Evolutionary conservation across 1,284 basidiomycete genomes (phyloP).

Genomic region (Mycocalia duriaeana): DNA sequence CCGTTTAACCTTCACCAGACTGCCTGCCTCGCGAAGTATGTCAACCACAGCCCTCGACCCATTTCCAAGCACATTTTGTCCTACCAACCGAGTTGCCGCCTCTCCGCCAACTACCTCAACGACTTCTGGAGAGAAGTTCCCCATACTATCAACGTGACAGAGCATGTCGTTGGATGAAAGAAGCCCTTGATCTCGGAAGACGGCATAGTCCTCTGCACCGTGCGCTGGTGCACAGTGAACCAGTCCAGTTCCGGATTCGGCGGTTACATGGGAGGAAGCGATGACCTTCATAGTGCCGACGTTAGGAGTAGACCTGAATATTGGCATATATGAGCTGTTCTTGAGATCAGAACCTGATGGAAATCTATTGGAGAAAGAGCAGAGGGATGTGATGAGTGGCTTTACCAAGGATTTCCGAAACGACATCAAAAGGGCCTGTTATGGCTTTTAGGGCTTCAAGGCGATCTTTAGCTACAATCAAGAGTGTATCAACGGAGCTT

Average conservation of each 20-base stretch:
- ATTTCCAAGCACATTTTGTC: constrained; percentile 67
- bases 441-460: constrained; percentile 46
- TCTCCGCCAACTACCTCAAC: constrained; percentile 47
- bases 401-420: constrained; percentile 50
- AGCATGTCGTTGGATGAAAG: constrained; percentile 41
- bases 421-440: constrained; percentile 45
- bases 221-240: constrained; percentile 97
- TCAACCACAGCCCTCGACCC: constrained; percentile 68
- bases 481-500: constrained; percentile 20
- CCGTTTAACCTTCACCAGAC: constrained; percentile 63
- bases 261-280: constrained; percentile 71
- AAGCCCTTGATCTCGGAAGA: constrained; percentile 53
- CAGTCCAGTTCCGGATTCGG: constrained; percentile 89
- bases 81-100: constrained; percentile 47
- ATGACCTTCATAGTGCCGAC: constrained; percentile 38
- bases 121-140: constrained; percentile 63
- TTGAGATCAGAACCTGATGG: constrained; percentile 64
- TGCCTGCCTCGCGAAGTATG: constrained; percentile 56
- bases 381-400: too few species aligned
- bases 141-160: constrained; percentile 83
- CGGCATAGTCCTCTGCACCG: constrained; percentile 87
- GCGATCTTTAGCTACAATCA: constrained; percentile 74
- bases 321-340: constrained; percentile 61
- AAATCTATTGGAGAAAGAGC: too few species aligned
- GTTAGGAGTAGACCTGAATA: constrained; percentile 45